Evolutionary conservation across 805 yeast species (phyloP).

Genomic region (Monosporozyma aerobia): DNA sequence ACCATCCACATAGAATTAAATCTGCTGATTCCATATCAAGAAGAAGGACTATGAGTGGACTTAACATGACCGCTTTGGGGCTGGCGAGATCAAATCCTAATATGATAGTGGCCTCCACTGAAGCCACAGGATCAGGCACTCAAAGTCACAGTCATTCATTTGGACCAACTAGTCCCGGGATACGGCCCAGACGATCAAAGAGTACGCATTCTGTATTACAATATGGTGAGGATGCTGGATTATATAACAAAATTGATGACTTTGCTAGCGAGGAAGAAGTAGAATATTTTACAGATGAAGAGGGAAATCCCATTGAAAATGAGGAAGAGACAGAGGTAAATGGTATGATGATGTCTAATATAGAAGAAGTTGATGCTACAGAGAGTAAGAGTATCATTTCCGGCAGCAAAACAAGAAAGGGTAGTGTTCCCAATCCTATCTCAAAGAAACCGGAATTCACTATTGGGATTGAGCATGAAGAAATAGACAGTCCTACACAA

Average conservation of each 20-base stretch:
- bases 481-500: not conserved
- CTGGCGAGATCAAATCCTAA: slow-evolving; percentile 18
- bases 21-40: slow-evolving; percentile 26
- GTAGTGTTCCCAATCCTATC: not conserved
- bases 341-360: not conserved
- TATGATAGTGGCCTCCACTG: not conserved
- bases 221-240: slow-evolving; percentile 12
- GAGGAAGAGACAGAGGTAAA: slow-evolving; percentile 1
- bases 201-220: slow-evolving; percentile 24
- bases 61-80: slow-evolving; percentile 28
- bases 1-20: slow-evolving; percentile 7
- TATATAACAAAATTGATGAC: slow-evolving; percentile 15
- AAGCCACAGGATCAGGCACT: not conserved
- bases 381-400: slow-evolving; percentile 2
- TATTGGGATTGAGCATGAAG: slow-evolving; percentile 3
- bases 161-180: slow-evolving; percentile 13
- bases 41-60: slow-evolving; percentile 22
- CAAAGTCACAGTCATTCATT: slow-evolving; percentile 3
- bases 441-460: slow-evolving; percentile 4
- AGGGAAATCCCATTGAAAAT: slow-evolving; percentile 10
- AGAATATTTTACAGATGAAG: slow-evolving; percentile 33
- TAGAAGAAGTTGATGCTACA: slow-evolving; percentile 13
- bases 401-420: not conserved
- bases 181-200: slow-evolving; percentile 24
- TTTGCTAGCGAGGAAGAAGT: slow-evolving; percentile 32